phyloP scores from a whole-genome alignment of 441 rosid species.

The Syzygium syzygioides region DNA sequence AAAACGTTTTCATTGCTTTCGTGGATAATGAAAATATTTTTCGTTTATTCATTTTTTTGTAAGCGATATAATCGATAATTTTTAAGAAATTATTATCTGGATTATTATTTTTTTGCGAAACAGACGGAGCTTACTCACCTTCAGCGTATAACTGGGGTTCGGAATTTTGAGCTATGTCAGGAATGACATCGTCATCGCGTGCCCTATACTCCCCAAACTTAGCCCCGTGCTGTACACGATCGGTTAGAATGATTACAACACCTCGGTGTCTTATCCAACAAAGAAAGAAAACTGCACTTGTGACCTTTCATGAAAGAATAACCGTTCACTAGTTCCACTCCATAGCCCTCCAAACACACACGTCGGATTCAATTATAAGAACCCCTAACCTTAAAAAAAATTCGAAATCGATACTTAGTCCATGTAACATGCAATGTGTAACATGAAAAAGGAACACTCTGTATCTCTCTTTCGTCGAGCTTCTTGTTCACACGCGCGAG shows the following conservation, averaged over 20 bases:
- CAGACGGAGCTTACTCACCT: not conserved
- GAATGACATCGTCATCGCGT: not conserved
- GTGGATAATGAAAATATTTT: too few species aligned
- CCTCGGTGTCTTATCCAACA: not conserved
- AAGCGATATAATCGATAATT: too few species aligned
- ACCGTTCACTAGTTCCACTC: not conserved
- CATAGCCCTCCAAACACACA: not conserved
- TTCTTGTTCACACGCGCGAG: not conserved
- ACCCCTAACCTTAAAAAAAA: not conserved
- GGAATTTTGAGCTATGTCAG: not conserved
- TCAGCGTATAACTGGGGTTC: not conserved
- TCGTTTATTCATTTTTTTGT: not conserved
- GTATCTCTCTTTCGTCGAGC: not conserved
- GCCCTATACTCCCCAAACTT: not conserved
- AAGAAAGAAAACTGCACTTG: not conserved
- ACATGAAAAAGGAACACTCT: not conserved
- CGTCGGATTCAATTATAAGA: not conserved
- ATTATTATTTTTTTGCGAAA: not conserved
- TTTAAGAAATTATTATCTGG: too few species aligned
- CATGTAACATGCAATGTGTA: not conserved
- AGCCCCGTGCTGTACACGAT: not conserved
- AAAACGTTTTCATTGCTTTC: too few species aligned
- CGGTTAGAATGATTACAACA: not conserved
- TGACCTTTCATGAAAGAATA: not conserved
- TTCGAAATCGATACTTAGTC: not conserved